Evolutionary conservation across 1,284 basidiomycete genomes (phyloP).

Genomic region (Papiliotrema flavescens): DNA sequence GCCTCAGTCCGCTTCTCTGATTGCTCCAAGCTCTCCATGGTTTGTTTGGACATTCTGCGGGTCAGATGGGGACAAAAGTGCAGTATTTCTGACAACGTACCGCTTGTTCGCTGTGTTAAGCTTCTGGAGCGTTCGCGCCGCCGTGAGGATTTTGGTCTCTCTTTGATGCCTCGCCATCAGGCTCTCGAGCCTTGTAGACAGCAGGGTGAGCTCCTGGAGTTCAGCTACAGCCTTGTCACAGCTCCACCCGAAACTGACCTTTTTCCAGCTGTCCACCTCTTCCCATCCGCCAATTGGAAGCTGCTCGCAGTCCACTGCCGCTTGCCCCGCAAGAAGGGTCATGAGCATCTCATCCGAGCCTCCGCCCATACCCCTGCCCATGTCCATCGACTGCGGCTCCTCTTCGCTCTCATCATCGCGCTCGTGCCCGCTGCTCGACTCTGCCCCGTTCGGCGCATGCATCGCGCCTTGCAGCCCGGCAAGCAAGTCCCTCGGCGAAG

Average conservation of each 20-base stretch:
- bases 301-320: constrained; percentile 64
- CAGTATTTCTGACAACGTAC: neutral
- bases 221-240: too few species aligned
- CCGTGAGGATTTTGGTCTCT: constrained; percentile 50
- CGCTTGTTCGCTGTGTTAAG: constrained; percentile 46
- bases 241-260: too few species aligned
- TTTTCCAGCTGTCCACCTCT: constrained; percentile 86
- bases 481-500: neutral
- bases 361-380: constrained; percentile 28
- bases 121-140: constrained; percentile 47
- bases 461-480: neutral
- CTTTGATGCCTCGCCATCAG: constrained; percentile 45
- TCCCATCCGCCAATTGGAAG: constrained; percentile 73
- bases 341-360: constrained; percentile 75
- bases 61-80: neutral
- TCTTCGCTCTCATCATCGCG: neutral
- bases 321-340: constrained; percentile 79
- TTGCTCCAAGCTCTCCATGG: constrained; percentile 46
- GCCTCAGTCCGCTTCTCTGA: constrained; percentile 46
- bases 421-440: neutral
- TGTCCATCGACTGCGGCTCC: constrained; percentile 7
- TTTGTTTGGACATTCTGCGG: constrained; percentile 46
- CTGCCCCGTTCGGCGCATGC: neutral
- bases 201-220: constrained; percentile 40
- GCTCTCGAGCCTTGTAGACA: constrained; percentile 38